Evolutionary conservation across 192 early-diverging fungal genomes (phyloP).

Genomic region (Hyaloraphidium curvatum): DNA sequence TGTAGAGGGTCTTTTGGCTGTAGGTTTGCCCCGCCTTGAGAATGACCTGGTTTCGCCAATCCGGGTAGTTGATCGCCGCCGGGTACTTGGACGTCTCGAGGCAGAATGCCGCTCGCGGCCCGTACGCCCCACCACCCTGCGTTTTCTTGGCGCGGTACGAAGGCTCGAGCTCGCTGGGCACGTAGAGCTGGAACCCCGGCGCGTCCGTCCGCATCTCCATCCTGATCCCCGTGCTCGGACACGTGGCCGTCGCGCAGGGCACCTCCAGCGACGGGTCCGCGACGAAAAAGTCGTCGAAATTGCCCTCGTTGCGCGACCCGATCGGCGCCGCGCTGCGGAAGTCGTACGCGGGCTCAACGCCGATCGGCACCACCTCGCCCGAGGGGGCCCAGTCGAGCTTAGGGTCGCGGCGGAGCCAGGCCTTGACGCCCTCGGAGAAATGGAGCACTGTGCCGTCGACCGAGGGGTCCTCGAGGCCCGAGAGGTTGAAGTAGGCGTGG

Average conservation of each 20-base stretch:
- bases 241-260: too few relatives aligned
- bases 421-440: too few relatives aligned
- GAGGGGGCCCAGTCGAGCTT: too few relatives aligned
- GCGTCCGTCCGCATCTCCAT: constrained; percentile 43
- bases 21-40: constrained; percentile 28
- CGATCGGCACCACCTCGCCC: too few relatives aligned
- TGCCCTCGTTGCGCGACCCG: too few relatives aligned
- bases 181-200: constrained; percentile 64
- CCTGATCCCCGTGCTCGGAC: too few relatives aligned
- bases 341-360: too few relatives aligned
- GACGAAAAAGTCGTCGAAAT: too few relatives aligned
- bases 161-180: constrained; percentile 47
- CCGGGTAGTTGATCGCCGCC: constrained; percentile 36
- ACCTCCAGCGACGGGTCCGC: too few relatives aligned
- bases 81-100: constrained; percentile 37
- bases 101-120: constrained; percentile 42
- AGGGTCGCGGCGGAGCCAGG: too few relatives aligned
- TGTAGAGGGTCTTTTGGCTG: constrained; percentile 23
- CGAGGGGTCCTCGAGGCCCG: constrained; percentile 34
- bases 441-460: too few relatives aligned
- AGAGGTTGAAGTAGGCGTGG: constrained; percentile 78
- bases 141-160: constrained; percentile 20
- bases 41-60: constrained; percentile 30
- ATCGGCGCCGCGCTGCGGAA: too few relatives aligned
- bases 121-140: constrained; percentile 19